Conservation (phyloP, 2,329 filamentous ascomycete species). For the Epichloe typhina region DNA sequence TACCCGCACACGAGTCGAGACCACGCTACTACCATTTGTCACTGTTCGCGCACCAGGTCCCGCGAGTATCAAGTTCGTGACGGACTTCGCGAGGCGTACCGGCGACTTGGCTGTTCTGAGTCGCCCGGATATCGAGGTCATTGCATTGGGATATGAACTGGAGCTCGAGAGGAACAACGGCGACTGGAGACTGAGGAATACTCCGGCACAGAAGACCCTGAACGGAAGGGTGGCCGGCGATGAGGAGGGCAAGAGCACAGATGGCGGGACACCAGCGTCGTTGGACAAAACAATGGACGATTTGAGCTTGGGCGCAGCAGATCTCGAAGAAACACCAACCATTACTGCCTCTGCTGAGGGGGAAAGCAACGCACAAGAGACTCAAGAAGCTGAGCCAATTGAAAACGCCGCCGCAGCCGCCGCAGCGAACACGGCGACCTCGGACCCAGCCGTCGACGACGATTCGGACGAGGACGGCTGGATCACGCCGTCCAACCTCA, state of each 20-base stretch:
- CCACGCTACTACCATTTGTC: constrained; percentile 72
- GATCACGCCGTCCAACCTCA: constrained; percentile 91
- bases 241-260: not conserved
- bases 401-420: constrained; percentile 10
- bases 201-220: constrained; percentile 64
- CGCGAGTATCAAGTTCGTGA: constrained; percentile 66
- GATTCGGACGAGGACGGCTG: constrained; percentile 54
- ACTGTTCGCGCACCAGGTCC: constrained; percentile 61
- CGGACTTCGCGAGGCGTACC: constrained; percentile 76
- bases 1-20: constrained; percentile 70
- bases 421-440: not conserved
- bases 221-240: constrained; percentile 43
- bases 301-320: constrained; percentile 10
- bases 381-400: constrained; percentile 3
- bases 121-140: constrained; percentile 73
- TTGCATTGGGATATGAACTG: constrained; percentile 88
- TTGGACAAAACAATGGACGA: constrained; percentile 11
- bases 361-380: not conserved
- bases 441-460: constrained; percentile 23
- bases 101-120: constrained; percentile 84
- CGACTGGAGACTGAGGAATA: constrained; percentile 68
- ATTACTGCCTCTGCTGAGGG: not conserved
- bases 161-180: constrained; percentile 85
- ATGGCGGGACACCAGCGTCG: constrained; percentile 20
- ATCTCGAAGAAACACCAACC: not conserved